Evolutionary conservation across 2,329 filamentous ascomycete species (phyloP).

Genomic region (Corynespora cassiicola): DNA sequence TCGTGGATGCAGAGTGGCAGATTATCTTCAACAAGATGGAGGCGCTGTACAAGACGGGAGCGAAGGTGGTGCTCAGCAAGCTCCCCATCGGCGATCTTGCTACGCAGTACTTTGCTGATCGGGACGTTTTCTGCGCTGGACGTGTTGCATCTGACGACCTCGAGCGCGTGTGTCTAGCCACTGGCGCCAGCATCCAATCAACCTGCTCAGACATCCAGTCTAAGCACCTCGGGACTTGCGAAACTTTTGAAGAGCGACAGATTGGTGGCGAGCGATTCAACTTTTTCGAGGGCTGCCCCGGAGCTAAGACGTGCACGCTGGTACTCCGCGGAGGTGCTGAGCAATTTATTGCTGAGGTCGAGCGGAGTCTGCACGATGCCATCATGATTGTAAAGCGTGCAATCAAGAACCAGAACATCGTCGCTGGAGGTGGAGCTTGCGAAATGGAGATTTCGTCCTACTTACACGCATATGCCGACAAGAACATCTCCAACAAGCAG

Average conservation of each 20-base stretch:
- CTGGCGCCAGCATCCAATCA: constrained; percentile 89
- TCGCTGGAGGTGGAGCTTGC: constrained; percentile 89
- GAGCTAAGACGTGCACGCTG: constrained; percentile 95
- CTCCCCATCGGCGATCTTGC: constrained; percentile 96
- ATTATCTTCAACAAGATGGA: constrained; percentile 99
- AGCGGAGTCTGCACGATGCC: constrained; percentile 95
- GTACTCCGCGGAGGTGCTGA: constrained; percentile 95
- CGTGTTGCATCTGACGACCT: constrained; percentile 91
- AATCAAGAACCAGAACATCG: constrained; percentile 92
- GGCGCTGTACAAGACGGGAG: constrained; percentile 88
- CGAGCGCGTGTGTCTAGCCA: constrained; percentile 94
- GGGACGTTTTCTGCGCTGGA: constrained; percentile 97
- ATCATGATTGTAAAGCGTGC: constrained; percentile 99
- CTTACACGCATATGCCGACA: constrained; percentile 90
- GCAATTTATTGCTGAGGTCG: constrained; percentile 98
- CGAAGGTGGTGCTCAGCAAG: constrained; percentile 97
- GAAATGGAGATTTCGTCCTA: constrained; percentile 98
- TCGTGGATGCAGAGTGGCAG: constrained; percentile 99
- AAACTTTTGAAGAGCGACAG: constrained; percentile 90
- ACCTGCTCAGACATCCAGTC: constrained; percentile 94
- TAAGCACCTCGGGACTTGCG: constrained; percentile 90
- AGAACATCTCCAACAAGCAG: constrained; percentile 92
- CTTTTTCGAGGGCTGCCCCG: constrained; percentile 95
- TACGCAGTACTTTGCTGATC: constrained; percentile 96
- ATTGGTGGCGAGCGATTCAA: constrained; percentile 98